phyloP scores from a whole-genome alignment of 164 flowering plant genomes.

The Aristolochia fimbriata region DNA sequence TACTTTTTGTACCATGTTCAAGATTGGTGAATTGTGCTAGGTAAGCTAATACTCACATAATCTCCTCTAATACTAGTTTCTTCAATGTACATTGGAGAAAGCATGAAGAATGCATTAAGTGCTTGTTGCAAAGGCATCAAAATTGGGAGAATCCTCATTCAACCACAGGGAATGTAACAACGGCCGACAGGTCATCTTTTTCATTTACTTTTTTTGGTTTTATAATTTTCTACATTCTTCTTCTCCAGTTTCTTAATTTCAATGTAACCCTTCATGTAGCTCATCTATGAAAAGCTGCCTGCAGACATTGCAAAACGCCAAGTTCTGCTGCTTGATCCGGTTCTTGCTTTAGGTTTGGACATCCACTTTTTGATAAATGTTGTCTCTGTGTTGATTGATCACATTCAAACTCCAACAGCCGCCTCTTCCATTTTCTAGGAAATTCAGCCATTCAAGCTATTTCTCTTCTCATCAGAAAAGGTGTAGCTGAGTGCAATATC shows the following conservation, averaged over 20 bases:
- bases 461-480: slow-evolving; percentile 56
- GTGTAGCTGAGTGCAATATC: slow-evolving; percentile 66
- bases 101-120: slow-evolving; percentile 87
- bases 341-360: slow-evolving; percentile 66
- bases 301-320: slow-evolving; percentile 61
- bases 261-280: slow-evolving; percentile 26
- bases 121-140: slow-evolving; percentile 91
- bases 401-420: not conserved
- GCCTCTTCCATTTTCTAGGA: slow-evolving; percentile 25
- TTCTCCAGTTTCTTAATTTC: not conserved
- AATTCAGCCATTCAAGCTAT: slow-evolving; percentile 72
- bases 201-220: not conserved
- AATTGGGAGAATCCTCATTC: slow-evolving; percentile 80
- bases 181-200: slow-evolving; percentile 47
- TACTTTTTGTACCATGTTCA: no score
- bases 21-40: not conserved
- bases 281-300: slow-evolving; percentile 80
- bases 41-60: no score
- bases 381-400: not conserved
- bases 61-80: not conserved
- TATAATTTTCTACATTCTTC: not conserved
- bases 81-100: slow-evolving; percentile 56
- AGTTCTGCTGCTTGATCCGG: slow-evolving; percentile 68
- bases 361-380: not conserved
- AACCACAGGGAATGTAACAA: slow-evolving; percentile 45